Evolutionary conservation across 345 rosid genomes (phyloP).

Genomic region (Populus davidiana): DNA sequence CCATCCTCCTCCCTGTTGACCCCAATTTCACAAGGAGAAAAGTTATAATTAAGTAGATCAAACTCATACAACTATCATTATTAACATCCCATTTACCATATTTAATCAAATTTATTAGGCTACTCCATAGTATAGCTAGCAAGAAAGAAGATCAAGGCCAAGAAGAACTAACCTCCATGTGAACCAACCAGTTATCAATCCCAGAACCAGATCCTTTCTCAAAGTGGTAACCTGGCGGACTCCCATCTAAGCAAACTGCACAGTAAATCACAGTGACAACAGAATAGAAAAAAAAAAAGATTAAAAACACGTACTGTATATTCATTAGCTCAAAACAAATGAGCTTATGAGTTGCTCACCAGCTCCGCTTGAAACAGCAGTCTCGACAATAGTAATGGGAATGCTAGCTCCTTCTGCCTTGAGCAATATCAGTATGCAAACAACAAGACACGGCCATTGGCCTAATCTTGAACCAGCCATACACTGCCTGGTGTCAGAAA

Average conservation of each 20-base stretch:
- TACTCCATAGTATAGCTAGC: background rate
- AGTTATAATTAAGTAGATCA: background rate
- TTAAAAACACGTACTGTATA: no score
- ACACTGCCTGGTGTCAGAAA: background rate
- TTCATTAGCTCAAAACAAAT: background rate
- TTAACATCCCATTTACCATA: background rate
- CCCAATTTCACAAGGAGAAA: background rate
- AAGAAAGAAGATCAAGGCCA: background rate
- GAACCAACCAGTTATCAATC: slow-evolving; percentile 72
- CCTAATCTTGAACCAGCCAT: slow-evolving; percentile 23
- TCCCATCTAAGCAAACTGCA: slow-evolving; percentile 95
- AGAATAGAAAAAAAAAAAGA: background rate
- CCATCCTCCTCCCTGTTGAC: slow-evolving; percentile 97
- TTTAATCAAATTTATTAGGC: background rate
- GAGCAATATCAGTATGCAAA: background rate
- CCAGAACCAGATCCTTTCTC: slow-evolving; percentile 78
- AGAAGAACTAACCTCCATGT: slow-evolving; percentile 61
- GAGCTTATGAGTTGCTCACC: background rate
- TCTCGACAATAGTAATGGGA: slow-evolving; percentile 19
- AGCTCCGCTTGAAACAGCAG: slow-evolving; percentile 26
- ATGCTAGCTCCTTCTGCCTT: slow-evolving; percentile 13
- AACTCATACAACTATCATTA: background rate
- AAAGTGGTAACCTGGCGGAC: slow-evolving; percentile 90
- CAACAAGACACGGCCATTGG: background rate
- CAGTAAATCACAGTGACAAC: background rate